These are phyloP conservation scores for Pleurostoma richardsiae DNA, from an alignment of 2,329 filamentous ascomycete genomes.

Conservation along the genomic window DNA sequence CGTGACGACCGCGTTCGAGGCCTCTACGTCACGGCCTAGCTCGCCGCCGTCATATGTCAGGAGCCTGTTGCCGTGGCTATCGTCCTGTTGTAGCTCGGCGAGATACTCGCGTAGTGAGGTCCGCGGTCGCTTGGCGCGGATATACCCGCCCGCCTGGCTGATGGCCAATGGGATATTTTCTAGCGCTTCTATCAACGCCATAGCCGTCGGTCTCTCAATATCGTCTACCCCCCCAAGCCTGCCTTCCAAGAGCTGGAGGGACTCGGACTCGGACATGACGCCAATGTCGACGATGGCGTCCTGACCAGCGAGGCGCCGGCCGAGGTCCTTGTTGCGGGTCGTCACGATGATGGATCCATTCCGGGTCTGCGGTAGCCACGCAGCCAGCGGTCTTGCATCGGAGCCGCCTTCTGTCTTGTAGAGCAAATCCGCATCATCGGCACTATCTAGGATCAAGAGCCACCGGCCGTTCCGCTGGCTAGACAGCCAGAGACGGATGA, in stretches of 20 bases:
- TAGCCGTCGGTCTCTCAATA: background rate
- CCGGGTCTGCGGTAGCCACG: slow-evolving; percentile 18
- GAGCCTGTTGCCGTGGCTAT: slow-evolving; percentile 12
- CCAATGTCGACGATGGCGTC: slow-evolving; percentile 19
- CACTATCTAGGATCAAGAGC: slow-evolving; percentile 30
- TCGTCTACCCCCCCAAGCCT: slow-evolving; percentile 11
- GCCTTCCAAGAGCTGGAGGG: slow-evolving; percentile 10
- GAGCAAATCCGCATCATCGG: slow-evolving; percentile 23
- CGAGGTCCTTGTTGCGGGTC: background rate
- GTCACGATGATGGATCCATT: slow-evolving; percentile 25
- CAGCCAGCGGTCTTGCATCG: slow-evolving; percentile 6
- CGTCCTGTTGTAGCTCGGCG: slow-evolving; percentile 15
- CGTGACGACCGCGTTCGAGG: slow-evolving; percentile 16
- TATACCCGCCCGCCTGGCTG: slow-evolving; percentile 27
- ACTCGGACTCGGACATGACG: slow-evolving; percentile 20
- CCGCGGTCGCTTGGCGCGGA: slow-evolving; percentile 16
- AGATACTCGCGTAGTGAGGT: slow-evolving; percentile 20
- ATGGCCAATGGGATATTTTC: slow-evolving; percentile 27
- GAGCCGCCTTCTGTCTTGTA: slow-evolving; percentile 6
- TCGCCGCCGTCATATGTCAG: slow-evolving; percentile 24
- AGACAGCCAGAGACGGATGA: slow-evolving; percentile 24
- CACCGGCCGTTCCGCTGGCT: slow-evolving; percentile 20
- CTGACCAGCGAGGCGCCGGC: slow-evolving; percentile 19
- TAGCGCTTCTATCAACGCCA: background rate
- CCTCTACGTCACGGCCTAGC: slow-evolving; percentile 18